Evolutionary conservation across 495 filamentous ascomycete species (phyloP), one percentile per base, ranked within the genome.

Genomic region (Aspergillus incahuasiensis): DNA sequence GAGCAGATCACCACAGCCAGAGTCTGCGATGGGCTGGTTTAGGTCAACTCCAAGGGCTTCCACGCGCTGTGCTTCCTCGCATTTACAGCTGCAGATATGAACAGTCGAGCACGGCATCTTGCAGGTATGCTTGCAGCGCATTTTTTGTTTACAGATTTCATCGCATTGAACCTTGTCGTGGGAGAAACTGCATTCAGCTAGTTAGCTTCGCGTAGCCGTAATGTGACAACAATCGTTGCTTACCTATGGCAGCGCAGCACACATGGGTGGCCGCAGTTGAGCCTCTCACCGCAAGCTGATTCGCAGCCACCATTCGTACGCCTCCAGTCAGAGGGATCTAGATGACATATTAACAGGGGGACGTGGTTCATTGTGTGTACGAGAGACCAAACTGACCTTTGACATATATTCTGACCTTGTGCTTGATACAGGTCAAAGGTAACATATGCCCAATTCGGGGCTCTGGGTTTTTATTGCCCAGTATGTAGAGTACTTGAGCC

Each of bases 221-320:
- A 8, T 7, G 32, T 2, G 32, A 35, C 32, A 12, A 16, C 39
- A 24, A 28, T 20, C 6, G 40, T 13, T 24, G 21, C 65, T 59
- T 62, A 77, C 69, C 65, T 64, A 51, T 79, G 76, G 38, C 76
- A 81, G 41, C 34, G 48, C 0, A 72, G 38, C 2, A 46, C 20
- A 52, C 78, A 81, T 30, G 34, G 18, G 46, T 79, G 78, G 16
- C 72, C 72, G 50, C 78, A 79, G 3, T 58, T 6, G 6, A 81
- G 56, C 6, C 25, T 55, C 21, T 65, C 66, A 7, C 44, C 58
- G 49, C 78, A 81, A 1, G 34, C 20, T 11, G 22, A 28, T 11
- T 60, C 13, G 56, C 84, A 87, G 16, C 79, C 78, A 18, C 74
- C 75, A 56, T 75, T 77, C n/a, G 68, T 63, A 30, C 66, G 68